phyloP scores from a whole-genome alignment of 2,329 filamentous ascomycete species.

The Penicillium glabrum region DNA sequence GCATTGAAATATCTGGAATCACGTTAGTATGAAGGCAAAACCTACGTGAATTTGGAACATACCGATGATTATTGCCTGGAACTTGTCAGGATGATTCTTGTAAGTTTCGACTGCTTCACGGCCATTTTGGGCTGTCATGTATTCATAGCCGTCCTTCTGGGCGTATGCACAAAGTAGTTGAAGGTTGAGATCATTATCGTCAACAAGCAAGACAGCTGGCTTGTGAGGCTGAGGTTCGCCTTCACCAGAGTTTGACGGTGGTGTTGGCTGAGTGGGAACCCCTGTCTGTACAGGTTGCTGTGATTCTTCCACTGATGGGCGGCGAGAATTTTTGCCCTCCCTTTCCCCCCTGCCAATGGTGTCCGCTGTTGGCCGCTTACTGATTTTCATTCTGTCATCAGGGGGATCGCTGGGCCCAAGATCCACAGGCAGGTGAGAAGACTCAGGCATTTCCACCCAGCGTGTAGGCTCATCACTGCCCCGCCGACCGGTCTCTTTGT shows the following conservation, averaged over 20 bases:
- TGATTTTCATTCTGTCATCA: slow-evolving; percentile 20
- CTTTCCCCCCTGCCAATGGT: slow-evolving; percentile 20
- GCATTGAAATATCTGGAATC: slow-evolving; percentile 37
- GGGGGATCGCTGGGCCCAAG: slow-evolving; percentile 15
- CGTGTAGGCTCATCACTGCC: slow-evolving; percentile 11
- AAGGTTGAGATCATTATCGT: slow-evolving; percentile 40
- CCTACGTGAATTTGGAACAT: not conserved
- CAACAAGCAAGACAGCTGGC: slow-evolving; percentile 32
- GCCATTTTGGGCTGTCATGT: slow-evolving; percentile 36
- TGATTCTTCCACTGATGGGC: not conserved
- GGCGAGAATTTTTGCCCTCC: slow-evolving; percentile 12
- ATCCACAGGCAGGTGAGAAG: slow-evolving; percentile 19
- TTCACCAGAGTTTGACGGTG: not conserved
- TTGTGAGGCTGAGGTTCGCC: not conserved
- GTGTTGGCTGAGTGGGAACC: not conserved
- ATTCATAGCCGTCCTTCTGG: slow-evolving; percentile 28
- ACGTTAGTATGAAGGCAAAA: not conserved
- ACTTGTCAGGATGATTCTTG: slow-evolving; percentile 5
- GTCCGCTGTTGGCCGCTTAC: slow-evolving; percentile 24
- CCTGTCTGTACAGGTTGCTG: slow-evolving; percentile 9
- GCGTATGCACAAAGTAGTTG: slow-evolving; percentile 33
- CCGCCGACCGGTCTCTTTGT: not conserved
- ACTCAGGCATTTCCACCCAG: slow-evolving; percentile 24
- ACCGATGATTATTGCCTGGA: slow-evolving; percentile 15
- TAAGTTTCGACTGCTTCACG: slow-evolving; percentile 31